Conservation (phyloP, 352 stramenopile species). For the Phytophthora cajani region DNA sequence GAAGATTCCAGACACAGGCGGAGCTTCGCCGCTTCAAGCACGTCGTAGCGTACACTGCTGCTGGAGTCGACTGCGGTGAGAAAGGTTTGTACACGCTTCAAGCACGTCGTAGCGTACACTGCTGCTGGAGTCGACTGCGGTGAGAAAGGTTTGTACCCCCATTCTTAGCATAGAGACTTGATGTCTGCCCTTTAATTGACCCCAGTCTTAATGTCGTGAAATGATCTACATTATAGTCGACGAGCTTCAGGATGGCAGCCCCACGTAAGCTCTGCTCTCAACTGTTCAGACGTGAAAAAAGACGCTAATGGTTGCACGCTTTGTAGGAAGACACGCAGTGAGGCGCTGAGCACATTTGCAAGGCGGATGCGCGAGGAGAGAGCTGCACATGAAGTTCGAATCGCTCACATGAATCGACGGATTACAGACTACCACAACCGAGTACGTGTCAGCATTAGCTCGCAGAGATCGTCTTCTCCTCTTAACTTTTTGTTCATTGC, state of each 20-base stretch:
- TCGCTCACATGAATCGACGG: slow-evolving; percentile 85
- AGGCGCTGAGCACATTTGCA: slow-evolving; percentile 61
- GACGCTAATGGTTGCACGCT: background rate
- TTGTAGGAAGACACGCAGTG: slow-evolving; percentile 51
- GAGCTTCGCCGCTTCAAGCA: slow-evolving; percentile 84
- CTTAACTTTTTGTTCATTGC: slow-evolving; percentile 5
- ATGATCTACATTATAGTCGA: slow-evolving; percentile 30
- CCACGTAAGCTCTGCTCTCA: slow-evolving; percentile 40
- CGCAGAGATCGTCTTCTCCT: background rate
- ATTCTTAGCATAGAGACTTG: no score
- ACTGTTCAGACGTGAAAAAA: background rate
- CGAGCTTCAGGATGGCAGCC: slow-evolving; percentile 48
- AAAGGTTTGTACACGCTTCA: slow-evolving; percentile 68
- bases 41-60: slow-evolving; percentile 56
- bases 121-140: slow-evolving; percentile 56
- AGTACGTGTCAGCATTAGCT: slow-evolving; percentile 30
- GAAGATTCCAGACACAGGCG: slow-evolving; percentile 75
- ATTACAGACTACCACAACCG: slow-evolving; percentile 82
- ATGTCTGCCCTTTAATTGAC: background rate
- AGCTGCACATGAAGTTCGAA: slow-evolving; percentile 60
- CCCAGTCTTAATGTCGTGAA: background rate
- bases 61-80: slow-evolving; percentile 62
- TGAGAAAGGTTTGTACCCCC: slow-evolving; percentile 48
- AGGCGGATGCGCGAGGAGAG: slow-evolving; percentile 67
- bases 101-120: slow-evolving; percentile 69